These are phyloP conservation scores for Neurospora tetraspora DNA, from an alignment of 495 filamentous ascomycete species.

Conservation along the genomic window DNA sequence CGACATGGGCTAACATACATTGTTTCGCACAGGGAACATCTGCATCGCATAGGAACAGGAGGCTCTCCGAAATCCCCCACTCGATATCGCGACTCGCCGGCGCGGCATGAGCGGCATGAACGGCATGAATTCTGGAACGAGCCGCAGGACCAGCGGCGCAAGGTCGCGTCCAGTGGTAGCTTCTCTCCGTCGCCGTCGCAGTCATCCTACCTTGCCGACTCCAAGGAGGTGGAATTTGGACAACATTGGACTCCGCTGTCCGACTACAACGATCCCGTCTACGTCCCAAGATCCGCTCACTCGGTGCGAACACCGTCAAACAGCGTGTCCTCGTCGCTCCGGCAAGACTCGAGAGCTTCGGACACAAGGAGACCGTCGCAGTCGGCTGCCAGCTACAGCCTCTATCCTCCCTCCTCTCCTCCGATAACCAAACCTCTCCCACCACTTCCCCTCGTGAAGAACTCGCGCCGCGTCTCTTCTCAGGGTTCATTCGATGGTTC, in stretches of 20 bases:
- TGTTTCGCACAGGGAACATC: conserved; percentile 1
- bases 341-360: conserved; percentile 13
- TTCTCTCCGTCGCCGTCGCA: neutral
- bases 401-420: conserved; percentile 15
- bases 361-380: conserved; percentile 15
- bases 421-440: conserved; percentile 17
- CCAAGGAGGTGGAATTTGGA: neutral
- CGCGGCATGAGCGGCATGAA: conserved; percentile 4
- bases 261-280: conserved; percentile 4
- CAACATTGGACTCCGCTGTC: conserved; percentile 2
- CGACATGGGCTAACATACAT: neutral
- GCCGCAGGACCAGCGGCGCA: neutral
- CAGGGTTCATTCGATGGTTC: conserved; percentile 13
- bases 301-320: neutral
- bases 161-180: neutral
- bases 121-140: conserved; percentile 1
- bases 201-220: neutral
- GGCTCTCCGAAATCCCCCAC: neutral
- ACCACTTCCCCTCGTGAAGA: conserved; percentile 8
- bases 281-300: conserved; percentile 3
- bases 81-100: neutral
- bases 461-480: conserved; percentile 10
- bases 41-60: conserved; percentile 6
- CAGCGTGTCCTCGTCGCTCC: conserved; percentile 4
- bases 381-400: conserved; percentile 12